phyloP scores from a whole-genome alignment of 1,284 basidiomycete genomes.

The Ustilago loliicola region DNA sequence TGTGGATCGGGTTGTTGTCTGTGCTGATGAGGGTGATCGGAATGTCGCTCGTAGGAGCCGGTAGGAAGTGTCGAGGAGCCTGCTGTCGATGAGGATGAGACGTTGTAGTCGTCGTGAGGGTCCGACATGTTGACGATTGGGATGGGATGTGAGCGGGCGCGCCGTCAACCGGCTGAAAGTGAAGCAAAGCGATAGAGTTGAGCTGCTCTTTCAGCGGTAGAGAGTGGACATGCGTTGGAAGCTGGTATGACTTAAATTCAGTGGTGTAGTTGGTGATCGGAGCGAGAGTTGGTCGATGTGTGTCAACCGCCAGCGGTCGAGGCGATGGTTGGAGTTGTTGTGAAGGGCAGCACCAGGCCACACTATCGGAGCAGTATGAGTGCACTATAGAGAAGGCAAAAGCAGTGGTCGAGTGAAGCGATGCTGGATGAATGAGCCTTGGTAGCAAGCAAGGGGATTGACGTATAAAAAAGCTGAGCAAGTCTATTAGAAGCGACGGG shows the following conservation, averaged over 20 bases:
- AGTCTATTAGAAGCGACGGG: too few species aligned
- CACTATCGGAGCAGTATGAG: too few species aligned
- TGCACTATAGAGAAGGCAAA: too few species aligned
- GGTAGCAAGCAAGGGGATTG: too few species aligned
- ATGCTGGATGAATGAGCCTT: too few species aligned
- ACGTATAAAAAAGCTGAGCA: too few species aligned
- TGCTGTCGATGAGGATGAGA: constrained; percentile 37
- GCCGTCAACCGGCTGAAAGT: background rate
- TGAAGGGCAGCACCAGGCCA: too few species aligned
- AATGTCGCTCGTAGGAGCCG: constrained; percentile 21
- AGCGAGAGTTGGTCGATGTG: background rate
- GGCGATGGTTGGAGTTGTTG: too few species aligned
- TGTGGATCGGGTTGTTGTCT: constrained; percentile 17
- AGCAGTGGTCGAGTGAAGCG: too few species aligned
- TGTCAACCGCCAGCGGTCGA: too few species aligned
- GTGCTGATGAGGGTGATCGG: background rate
- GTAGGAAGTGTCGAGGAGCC: constrained; percentile 38
- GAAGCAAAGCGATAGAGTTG: background rate
- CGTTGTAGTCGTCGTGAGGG: constrained; percentile 15
- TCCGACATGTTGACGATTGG: constrained; percentile 26
- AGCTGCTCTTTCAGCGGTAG: constrained; percentile 5
- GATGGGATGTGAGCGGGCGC: background rate
- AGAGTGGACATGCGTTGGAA: background rate
- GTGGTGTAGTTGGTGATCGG: background rate
- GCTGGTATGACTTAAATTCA: background rate